Percentiles rank a stretch among this genome's conserved stretches.
Conservation (phyloP, 805 yeast species). For the Crinitomyces ghanaensis region DNA sequence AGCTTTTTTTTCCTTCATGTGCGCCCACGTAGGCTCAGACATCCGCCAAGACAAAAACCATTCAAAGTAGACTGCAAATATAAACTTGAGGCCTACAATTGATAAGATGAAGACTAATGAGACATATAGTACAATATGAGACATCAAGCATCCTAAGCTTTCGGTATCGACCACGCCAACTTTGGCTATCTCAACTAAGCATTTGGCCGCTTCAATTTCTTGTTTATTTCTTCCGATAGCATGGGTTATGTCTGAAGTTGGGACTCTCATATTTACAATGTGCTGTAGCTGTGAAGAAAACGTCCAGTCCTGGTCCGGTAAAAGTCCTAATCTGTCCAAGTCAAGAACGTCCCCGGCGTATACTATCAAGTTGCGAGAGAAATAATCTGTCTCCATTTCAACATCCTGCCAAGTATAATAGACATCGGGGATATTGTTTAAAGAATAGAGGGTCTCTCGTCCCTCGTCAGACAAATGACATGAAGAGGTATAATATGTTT, state of each 20-base stretch:
- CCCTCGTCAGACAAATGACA: conserved; percentile 62
- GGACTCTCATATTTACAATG: background rate
- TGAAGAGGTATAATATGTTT: conserved; percentile 61
- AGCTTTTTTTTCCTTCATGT: background rate
- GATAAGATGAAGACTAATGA: conserved; percentile 64
- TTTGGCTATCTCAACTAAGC: conserved; percentile 65
- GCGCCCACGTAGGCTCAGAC: conserved; percentile 6
- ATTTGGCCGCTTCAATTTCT: conserved; percentile 48
- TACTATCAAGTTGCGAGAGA: conserved; percentile 53
- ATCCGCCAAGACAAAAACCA: conserved; percentile 46
- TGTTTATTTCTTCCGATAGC: conserved; percentile 17
- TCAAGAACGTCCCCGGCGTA: conserved; percentile 72
- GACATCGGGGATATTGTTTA: conserved; percentile 51
- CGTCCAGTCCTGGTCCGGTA: conserved; percentile 46
- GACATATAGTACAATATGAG: conserved; percentile 64
- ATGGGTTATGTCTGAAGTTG: conserved; percentile 4
- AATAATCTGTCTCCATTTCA: conserved; percentile 34
- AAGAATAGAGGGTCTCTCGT: conserved; percentile 46
- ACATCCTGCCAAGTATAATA: conserved; percentile 75
- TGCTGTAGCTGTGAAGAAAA: conserved; percentile 1
- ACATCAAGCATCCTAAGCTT: conserved; percentile 89
- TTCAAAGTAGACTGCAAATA: conserved; percentile 69
- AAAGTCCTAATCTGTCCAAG: conserved; percentile 55
- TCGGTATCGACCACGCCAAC: conserved; percentile 68
- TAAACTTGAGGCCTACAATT: conserved; percentile 54